phyloP scores from a whole-genome alignment of 2,329 filamentous ascomycete genomes.

The Aspergillus cejpii region DNA sequence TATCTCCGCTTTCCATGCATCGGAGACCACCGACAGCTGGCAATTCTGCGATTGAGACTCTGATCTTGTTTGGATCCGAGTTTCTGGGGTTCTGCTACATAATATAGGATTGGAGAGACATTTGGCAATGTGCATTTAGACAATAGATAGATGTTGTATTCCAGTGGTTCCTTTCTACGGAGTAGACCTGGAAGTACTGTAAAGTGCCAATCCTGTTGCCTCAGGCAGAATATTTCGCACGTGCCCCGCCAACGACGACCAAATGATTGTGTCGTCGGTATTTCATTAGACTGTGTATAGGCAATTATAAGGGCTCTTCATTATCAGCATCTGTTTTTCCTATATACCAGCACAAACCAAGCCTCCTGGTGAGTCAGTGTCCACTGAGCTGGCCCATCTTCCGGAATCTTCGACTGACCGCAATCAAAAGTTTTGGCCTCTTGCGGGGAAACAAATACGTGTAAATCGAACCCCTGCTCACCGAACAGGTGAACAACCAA shows the following conservation, averaged over 20 bases:
- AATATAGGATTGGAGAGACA: not conserved
- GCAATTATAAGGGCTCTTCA: not conserved
- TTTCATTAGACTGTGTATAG: not conserved
- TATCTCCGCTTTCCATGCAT: conserved; percentile 22
- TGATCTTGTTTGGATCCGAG: not conserved
- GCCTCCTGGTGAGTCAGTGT: not conserved
- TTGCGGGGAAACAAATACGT: conserved; percentile 12
- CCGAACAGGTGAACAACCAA: not conserved
- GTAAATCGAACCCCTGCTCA: conserved; percentile 3
- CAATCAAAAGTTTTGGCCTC: conserved; percentile 5
- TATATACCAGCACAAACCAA: not conserved
- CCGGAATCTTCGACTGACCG: conserved; percentile 28
- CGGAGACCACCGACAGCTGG: conserved; percentile 33
- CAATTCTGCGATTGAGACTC: not conserved
- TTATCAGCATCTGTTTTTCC: not conserved
- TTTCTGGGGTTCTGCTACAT: not conserved
- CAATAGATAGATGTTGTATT: too few relatives aligned
- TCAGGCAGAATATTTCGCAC: conserved; percentile 20
- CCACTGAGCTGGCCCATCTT: conserved; percentile 14
- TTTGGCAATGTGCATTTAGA: too few relatives aligned
- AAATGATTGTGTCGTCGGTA: not conserved
- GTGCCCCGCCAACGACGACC: conserved; percentile 10
- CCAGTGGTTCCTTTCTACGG: too few relatives aligned
- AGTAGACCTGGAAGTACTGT: too few relatives aligned
- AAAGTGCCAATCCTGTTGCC: too few relatives aligned